phyloP scores from a whole-genome alignment of 176 grass and related monocot genomes.

The Sorghum bicolor region Sorghum_bicolor_NCBIv3 NC_012870.2:68970501-68971000 shows the following conservation, averaged over 20 bases:
- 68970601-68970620: background rate
- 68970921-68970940: slow-evolving; percentile 88
- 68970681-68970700: background rate
- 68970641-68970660: background rate
- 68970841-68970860: slow-evolving; percentile 97
- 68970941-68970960: slow-evolving; percentile 67
- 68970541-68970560: background rate
- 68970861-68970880: slow-evolving; percentile 94
- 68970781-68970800: slow-evolving; percentile 92
- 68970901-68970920: slow-evolving; percentile 81
- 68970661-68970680: background rate
- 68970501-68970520: background rate
- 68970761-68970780: slow-evolving; percentile 80
- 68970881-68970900: slow-evolving; percentile 61
- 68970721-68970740: slow-evolving; percentile 57
- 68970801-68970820: slow-evolving; percentile 83
- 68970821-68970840: slow-evolving; percentile 93
- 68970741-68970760: slow-evolving; percentile 90
- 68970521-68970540: background rate
- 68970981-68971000: slow-evolving; percentile 65
- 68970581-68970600: background rate
- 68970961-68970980: slow-evolving; percentile 78
- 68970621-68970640: background rate
- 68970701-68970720: background rate
- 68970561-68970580: no score